phyloP scores from a whole-genome alignment of 164 flowering plant genomes.

The Vitis cinerea region DNA sequence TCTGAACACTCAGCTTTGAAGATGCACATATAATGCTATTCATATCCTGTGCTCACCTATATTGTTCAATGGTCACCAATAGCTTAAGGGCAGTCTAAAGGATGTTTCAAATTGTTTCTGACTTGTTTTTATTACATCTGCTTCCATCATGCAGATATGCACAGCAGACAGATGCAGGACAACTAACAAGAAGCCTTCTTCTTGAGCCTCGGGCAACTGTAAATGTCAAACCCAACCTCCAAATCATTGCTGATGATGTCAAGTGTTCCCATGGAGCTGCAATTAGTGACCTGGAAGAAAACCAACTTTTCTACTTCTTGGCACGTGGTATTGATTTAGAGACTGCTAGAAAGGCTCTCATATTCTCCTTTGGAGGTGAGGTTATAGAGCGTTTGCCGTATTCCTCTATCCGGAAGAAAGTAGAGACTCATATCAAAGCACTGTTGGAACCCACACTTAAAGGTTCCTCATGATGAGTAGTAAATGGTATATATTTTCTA shows the following conservation, averaged over 20 bases:
- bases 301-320: conserved; percentile 80
- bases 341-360: conserved; percentile 76
- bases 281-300: conserved; percentile 82
- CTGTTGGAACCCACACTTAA: conserved; percentile 37
- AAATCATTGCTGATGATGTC: conserved; percentile 89
- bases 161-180: conserved; percentile 93
- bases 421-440: conserved; percentile 45
- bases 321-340: conserved; percentile 73
- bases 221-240: conserved; percentile 87
- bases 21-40: not conserved
- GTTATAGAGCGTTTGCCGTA: conserved; percentile 57
- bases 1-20: too few species aligned
- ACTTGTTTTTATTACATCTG: not conserved
- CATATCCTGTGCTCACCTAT: not conserved
- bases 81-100: not conserved
- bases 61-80: not conserved
- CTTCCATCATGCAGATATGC: conserved; percentile 55
- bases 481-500: not conserved
- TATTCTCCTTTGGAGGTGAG: conserved; percentile 85
- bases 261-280: conserved; percentile 98
- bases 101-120: not conserved
- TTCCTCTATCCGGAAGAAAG: conserved; percentile 43
- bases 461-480: not conserved
- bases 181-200: conserved; percentile 82
- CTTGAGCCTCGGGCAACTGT: conserved; percentile 86